phyloP scores from a whole-genome alignment of 2,329 filamentous ascomycete genomes.

The Gnomoniopsis sp. region DNA sequence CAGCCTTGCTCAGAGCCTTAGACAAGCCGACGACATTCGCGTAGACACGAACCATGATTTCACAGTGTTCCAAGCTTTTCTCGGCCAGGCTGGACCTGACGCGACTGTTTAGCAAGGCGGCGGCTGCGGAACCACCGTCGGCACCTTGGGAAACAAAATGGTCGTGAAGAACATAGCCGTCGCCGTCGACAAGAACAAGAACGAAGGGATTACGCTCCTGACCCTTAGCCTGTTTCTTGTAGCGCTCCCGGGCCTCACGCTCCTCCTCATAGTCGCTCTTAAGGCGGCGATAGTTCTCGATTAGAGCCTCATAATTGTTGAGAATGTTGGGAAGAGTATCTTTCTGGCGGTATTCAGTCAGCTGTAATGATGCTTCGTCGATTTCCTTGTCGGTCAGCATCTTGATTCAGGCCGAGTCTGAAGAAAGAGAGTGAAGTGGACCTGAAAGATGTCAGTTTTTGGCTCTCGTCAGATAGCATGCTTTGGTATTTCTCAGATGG shows the following conservation, averaged over 20 bases:
- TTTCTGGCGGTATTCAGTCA: conserved; percentile 29
- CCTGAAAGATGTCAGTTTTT: background rate
- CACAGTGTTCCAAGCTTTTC: conserved; percentile 46
- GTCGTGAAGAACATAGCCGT: conserved; percentile 57
- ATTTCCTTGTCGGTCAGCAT: conserved; percentile 28
- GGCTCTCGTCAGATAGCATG: too few relatives aligned
- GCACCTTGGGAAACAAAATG: conserved; percentile 42
- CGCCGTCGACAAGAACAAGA: conserved; percentile 59
- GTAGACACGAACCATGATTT: conserved; percentile 53
- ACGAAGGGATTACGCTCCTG: conserved; percentile 56
- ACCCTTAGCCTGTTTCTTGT: conserved; percentile 48
- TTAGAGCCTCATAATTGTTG: conserved; percentile 32
- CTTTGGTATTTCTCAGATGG: too few relatives aligned
- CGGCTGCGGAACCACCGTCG: conserved; percentile 54
- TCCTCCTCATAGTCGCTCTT: conserved; percentile 58
- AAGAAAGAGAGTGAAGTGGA: background rate
- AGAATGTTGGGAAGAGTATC: conserved; percentile 22
- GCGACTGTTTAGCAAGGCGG: conserved; percentile 48
- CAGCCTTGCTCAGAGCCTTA: conserved; percentile 43
- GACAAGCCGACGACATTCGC: conserved; percentile 53
- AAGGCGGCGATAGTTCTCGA: conserved; percentile 52
- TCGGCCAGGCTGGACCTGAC: conserved; percentile 45
- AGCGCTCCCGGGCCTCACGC: conserved; percentile 48
- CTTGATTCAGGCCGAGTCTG: background rate
- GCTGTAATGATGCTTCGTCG: conserved; percentile 24